Evolutionary conservation across 306 rosid species (phyloP), one percentile per base, ranked within the genome.

Genomic region (Ochetophila trinervis): DNA sequence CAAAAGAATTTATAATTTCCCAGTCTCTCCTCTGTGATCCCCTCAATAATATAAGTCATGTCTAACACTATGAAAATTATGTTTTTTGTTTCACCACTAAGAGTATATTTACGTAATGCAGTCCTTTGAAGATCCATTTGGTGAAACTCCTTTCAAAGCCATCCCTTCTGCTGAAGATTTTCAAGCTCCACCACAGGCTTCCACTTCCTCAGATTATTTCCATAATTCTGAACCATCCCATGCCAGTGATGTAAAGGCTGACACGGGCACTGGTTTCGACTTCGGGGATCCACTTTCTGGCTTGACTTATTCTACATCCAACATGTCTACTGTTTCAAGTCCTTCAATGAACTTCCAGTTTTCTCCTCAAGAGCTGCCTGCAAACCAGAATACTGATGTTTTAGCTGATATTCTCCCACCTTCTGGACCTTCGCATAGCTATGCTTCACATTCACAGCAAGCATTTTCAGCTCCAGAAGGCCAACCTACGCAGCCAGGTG

Each of bases 91-190:
- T 40, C 21, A 10, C 8, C 19, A 70, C 53, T 70, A 50, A 70
- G 65, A 71, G 47, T 66, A 27, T 67, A 9, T 63, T 59, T 37
- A 63, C 82, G 55, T 67, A 37, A 44, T 64, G 82, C 84, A 93
- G 96, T 54, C 84, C 30, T 86, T 81, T 82, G 95, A 74, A 63
- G 96, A 94, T 78, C 95, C 99, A 60, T 94, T 94, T 80, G 97
- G 99, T 9, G 97, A 93, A 30, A 30, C 89, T 0, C 96, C 97
- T 73, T 94, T 94, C 83, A 86, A 72, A 81, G 99, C 99, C 35
- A 3, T 83, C 71, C 75, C 91, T 68, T 83, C 89, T 14, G 4
- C 71, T 11, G 89, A 85, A 32, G 60, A 65, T 60, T 84, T 68
- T 74, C 82, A 76, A 51, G 50, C 80, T 79, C 86, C 72, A 72